Evolutionary conservation across 768 basidiomycete genomes (phyloP), one percentile per base, ranked within the genome.

Genomic region (Cystofilobasidium bisporidii): DNA sequence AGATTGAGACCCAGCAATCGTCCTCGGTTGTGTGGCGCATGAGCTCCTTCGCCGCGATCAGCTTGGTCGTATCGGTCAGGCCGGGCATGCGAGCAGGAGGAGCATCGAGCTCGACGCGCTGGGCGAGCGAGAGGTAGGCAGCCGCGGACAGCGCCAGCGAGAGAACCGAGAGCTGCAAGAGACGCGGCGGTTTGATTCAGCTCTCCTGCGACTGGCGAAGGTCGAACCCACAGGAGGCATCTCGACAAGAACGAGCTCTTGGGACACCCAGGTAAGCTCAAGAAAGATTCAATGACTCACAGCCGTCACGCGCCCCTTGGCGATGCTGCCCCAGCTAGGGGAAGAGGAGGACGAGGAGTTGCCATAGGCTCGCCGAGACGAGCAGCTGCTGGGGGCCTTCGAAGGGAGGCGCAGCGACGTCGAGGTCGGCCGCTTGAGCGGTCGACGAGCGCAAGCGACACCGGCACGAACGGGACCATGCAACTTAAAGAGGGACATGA

Each of bases 1-100:
- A 15, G 11, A 68, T 63, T 55, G 63, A 63, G 32, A 68, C 62
- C 67, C 67, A 68, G 24, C 40, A 33, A 15, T 26, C n/a, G 41
- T 68, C 61, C 40, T 56, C 30, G 4, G 24, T 43, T 38, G 67
- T 68, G 67, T 48, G 47, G 2, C 10, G 6, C 53, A 56, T 45
- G 15, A 66, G 47, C 32, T 66, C 65, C n/a, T 66, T 43, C 17
- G 47, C 56, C 0, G 58, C 28, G 48, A 66, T 53, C 36, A 66
- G 65, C 14, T 38, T 28, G 12, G n/a, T 5, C 24, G 24, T 24
- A 10, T 53, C 50, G n/a, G 53, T 30, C 14, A 56, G 47, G n/a
- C 47, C n/a, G 10, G 22, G 15, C 22, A n/a, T 56, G 18, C 28
- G 53, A 28, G 53, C 26, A 2, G 28, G 26, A 8, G 53, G 28